Conservation (phyloP, 2,329 filamentous ascomycete species). For the Dothistroma pini region DNA sequence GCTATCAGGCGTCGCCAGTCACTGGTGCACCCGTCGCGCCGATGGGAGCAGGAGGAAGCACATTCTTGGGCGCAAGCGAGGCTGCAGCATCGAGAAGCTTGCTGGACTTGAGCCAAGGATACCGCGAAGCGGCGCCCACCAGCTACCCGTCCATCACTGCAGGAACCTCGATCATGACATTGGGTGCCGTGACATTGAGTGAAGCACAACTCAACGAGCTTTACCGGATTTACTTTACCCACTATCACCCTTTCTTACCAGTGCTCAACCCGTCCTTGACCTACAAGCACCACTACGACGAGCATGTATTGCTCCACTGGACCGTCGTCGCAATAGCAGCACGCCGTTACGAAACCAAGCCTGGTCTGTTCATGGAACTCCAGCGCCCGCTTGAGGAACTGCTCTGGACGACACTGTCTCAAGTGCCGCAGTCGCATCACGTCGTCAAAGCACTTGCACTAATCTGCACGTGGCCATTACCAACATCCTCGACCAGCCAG, state of each 20-base stretch:
- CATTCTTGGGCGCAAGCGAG: constrained; percentile 36
- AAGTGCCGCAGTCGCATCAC: constrained; percentile 74
- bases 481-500: constrained; percentile 73
- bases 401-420: constrained; percentile 72
- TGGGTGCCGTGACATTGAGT: constrained; percentile 44
- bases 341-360: constrained; percentile 63
- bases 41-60: constrained; percentile 24
- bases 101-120: constrained; percentile 38
- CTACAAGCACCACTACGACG: constrained; percentile 62
- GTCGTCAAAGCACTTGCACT: constrained; percentile 78
- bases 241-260: constrained; percentile 73
- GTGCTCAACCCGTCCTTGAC: constrained; percentile 61
- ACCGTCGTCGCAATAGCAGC: constrained; percentile 72
- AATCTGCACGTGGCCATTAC: constrained; percentile 76
- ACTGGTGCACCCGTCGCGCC: constrained; percentile 27
- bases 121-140: constrained; percentile 38
- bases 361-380: constrained; percentile 62
- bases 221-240: constrained; percentile 70
- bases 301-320: constrained; percentile 83
- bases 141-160: constrained; percentile 51
- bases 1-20: constrained; percentile 25
- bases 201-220: constrained; percentile 50
- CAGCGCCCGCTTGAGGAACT: constrained; percentile 64
- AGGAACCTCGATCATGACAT: constrained; percentile 57
- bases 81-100: constrained; percentile 37